These are phyloP conservation scores for Sphagnurus paluster DNA, from an alignment of 1,284 basidiomycete genomes.

Conservation along the genomic window DNA sequence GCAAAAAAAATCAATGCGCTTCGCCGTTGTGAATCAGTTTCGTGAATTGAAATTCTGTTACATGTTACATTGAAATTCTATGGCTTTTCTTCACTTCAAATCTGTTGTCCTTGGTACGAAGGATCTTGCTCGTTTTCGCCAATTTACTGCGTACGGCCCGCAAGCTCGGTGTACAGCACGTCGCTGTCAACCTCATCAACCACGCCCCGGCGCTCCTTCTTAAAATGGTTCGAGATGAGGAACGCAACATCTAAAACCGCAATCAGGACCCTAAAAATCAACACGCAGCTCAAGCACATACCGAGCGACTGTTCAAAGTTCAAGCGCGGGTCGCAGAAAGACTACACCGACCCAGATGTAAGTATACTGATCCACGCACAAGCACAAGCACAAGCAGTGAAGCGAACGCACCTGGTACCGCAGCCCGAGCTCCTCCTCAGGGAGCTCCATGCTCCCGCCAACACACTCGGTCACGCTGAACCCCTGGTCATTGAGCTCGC, in stretches of 20 bases:
- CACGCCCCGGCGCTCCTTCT: conserved; percentile 53
- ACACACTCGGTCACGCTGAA: conserved; percentile 89
- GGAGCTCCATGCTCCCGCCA: conserved; percentile 80
- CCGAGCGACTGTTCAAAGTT: conserved; percentile 85
- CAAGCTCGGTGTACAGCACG: conserved; percentile 36
- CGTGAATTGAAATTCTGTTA: too few species aligned
- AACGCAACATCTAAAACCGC: conserved; percentile 66
- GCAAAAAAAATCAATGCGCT: too few species aligned
- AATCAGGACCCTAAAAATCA: conserved; percentile 1
- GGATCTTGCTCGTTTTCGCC: too few species aligned
- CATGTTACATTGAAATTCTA: too few species aligned
- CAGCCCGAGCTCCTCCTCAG: conserved; percentile 70
- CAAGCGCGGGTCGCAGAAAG: conserved; percentile 80
- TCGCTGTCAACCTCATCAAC: conserved; percentile 27
- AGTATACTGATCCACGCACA: not conserved
- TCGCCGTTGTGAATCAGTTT: too few species aligned
- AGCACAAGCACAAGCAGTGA: not conserved
- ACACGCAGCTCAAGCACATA: conserved; percentile 32
- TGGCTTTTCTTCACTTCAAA: too few species aligned
- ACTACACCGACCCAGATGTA: conserved; percentile 34
- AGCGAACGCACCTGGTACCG: conserved; percentile 63
- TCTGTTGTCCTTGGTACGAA: too few species aligned
- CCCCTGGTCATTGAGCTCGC: conserved; percentile 90
- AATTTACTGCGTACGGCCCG: too few species aligned
- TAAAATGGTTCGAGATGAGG: conserved; percentile 77